phyloP scores from a whole-genome alignment of 1,284 basidiomycete genomes.

The Fomitiporia mediterranea region DNA sequence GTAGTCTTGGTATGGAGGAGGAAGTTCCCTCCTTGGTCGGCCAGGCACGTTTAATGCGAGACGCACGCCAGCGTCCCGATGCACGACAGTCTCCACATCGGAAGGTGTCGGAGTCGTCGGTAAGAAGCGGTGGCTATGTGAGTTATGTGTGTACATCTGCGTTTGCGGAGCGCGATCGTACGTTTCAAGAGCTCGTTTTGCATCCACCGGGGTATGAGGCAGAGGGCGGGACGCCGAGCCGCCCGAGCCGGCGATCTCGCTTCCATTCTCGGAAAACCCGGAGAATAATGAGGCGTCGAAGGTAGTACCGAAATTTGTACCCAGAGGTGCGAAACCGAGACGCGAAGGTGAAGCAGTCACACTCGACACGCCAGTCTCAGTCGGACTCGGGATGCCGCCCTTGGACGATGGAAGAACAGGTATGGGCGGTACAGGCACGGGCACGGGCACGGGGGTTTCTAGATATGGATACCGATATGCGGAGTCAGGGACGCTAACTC shows the following conservation, averaged over 20 bases:
- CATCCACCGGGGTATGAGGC: background rate
- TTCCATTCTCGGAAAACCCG: background rate
- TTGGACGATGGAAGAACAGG: background rate
- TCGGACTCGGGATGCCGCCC: background rate
- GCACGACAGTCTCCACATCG: conserved; percentile 8
- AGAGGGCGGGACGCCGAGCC: conserved; percentile 6
- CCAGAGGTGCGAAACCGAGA: background rate
- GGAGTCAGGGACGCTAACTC: conserved; percentile 17
- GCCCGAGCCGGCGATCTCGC: background rate
- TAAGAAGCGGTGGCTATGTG: background rate
- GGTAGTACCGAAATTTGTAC: background rate
- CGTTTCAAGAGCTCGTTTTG: background rate
- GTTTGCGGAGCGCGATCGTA: background rate
- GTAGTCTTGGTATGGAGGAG: conserved; percentile 17
- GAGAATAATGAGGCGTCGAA: background rate
- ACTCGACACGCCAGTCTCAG: conserved; percentile 1
- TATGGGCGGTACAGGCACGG: conserved; percentile 11
- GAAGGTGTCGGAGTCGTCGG: background rate
- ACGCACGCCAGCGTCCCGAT: conserved; percentile 15
- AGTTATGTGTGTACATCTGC: background rate
- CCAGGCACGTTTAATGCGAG: conserved; percentile 6
- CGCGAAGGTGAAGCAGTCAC: background rate
- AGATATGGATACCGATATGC: conserved; percentile 13
- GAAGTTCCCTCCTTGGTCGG: conserved; percentile 11
- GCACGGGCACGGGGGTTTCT: conserved; percentile 7